These are phyloP conservation scores for Silene coronaria DNA, from an alignment of 179 eudicot species.

Conservation along the genomic window DNA sequence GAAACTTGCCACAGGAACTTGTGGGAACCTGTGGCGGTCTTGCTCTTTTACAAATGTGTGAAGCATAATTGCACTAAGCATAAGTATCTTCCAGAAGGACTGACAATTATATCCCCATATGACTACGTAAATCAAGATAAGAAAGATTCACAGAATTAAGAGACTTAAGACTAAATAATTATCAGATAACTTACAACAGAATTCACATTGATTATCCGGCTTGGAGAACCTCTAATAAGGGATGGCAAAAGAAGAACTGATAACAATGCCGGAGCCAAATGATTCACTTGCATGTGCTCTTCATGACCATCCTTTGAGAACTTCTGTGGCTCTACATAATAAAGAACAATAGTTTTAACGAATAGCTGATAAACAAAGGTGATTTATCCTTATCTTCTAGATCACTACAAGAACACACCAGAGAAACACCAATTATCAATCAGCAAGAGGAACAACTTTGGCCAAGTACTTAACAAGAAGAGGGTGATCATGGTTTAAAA, in stretches of 20 bases:
- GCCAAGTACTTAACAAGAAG: background rate
- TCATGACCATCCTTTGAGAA: conserved; percentile 75
- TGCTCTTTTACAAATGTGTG: background rate
- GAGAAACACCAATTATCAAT: conserved; percentile 10
- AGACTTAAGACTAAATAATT: background rate
- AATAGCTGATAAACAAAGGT: conserved; percentile 5
- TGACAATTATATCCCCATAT: background rate
- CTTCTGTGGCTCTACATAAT: conserved; percentile 69
- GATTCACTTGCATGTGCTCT: conserved; percentile 95
- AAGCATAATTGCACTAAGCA: background rate
- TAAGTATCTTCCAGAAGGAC: background rate
- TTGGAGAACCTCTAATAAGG: conserved; percentile 77
- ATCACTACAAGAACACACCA: background rate
- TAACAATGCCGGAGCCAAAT: conserved; percentile 84
- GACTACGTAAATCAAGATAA: background rate
- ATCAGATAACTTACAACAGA: conserved; percentile 60
- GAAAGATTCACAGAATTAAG: background rate
- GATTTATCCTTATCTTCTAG: no score
- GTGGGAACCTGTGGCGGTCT: no score
- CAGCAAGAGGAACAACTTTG: conserved; percentile 3
- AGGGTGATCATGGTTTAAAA: no score
- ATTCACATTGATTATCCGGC: conserved; percentile 83
- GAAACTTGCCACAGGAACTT: background rate
- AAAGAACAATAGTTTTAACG: background rate
- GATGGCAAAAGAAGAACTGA: conserved; percentile 82